Conservation (phyloP, 805 yeast species). For the Dipodascopsis tothii region DNA sequence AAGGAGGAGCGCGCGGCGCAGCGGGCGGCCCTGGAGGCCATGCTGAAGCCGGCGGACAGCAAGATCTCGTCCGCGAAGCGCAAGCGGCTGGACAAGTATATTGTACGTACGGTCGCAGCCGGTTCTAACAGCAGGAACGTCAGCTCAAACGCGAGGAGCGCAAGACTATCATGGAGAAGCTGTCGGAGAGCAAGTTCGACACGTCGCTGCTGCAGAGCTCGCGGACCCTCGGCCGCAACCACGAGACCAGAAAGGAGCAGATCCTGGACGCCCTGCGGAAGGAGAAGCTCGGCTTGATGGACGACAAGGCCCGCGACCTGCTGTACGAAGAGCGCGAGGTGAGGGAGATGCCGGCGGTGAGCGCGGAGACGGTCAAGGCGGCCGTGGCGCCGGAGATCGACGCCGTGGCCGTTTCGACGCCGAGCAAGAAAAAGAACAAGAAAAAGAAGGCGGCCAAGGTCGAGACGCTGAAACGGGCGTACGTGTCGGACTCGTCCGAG, state of each 20-base stretch:
- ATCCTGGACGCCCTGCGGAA: constrained; percentile 66
- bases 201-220: constrained; percentile 63
- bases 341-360: constrained; percentile 15
- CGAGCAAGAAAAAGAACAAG: constrained; percentile 9
- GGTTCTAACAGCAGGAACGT: constrained; percentile 44
- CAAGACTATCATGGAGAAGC: constrained; percentile 63
- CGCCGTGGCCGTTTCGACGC: background rate
- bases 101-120: constrained; percentile 31
- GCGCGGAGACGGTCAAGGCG: background rate
- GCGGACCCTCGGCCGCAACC: constrained; percentile 69
- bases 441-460: constrained; percentile 18
- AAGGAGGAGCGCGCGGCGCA: constrained; percentile 55
- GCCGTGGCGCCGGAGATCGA: background rate
- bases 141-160: constrained; percentile 85
- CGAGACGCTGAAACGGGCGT: background rate
- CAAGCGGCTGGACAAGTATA: constrained; percentile 82
- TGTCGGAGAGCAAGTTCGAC: constrained; percentile 59
- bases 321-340: constrained; percentile 63
- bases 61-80: constrained; percentile 63
- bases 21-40: constrained; percentile 56
- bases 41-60: constrained; percentile 54
- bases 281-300: constrained; percentile 65
- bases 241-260: constrained; percentile 57
- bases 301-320: constrained; percentile 52
- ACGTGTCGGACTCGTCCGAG: background rate